Base-by-base conservation (phyloP, 306 rosid species). In the Inga leiocalycina region DNA sequence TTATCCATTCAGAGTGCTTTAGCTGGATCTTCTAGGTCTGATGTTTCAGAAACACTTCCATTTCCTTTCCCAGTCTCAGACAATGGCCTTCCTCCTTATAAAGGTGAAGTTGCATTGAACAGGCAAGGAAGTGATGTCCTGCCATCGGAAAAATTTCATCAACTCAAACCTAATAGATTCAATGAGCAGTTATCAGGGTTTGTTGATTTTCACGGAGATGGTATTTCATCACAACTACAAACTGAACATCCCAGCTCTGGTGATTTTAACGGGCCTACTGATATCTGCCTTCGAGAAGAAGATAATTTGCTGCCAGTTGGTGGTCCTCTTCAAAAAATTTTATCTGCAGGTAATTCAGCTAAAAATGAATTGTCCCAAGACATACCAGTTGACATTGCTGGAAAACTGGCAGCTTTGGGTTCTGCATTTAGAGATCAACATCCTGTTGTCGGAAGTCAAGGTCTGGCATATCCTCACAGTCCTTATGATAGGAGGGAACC, bases 1-100 rank as follows among this genome's bases (percentile, higher is more conserved):
- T 97, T 97, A 83, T 97, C 99, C 72, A 88, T 86, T 79, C 97
- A 92, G 86, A 83, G 91, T 86, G 92, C 89, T 78, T 82, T 90
- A 51, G 88, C 75, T 49, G 97, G 89, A 78, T 84, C 95, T 72
- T 86, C 83, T 54, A 87, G 87, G 78, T 85, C 71, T 82, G 93
- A 93, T 89, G 78, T 72, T 79, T 86, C 90, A 15, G 95, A 96
- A 78, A 69, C 98, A 43, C 88, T 49, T 61, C 80, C 82, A 74
- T 86, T 86, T 73, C 91, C 91, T 82, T 85, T 87, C 24, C 73
- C 73, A 17, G 73, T 17, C 71, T 85, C 89, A 30, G 90, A 92
- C 77, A 89, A 85, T 84, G 87, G 82, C 67, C 85, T 61, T 19
- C 75, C 89, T 77, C 81, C 88, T 64, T 65, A 86, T 39, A 69